Evolutionary conservation across 1,284 basidiomycete species (phyloP).

Genomic region (Ganoderma meredithae): DNA sequence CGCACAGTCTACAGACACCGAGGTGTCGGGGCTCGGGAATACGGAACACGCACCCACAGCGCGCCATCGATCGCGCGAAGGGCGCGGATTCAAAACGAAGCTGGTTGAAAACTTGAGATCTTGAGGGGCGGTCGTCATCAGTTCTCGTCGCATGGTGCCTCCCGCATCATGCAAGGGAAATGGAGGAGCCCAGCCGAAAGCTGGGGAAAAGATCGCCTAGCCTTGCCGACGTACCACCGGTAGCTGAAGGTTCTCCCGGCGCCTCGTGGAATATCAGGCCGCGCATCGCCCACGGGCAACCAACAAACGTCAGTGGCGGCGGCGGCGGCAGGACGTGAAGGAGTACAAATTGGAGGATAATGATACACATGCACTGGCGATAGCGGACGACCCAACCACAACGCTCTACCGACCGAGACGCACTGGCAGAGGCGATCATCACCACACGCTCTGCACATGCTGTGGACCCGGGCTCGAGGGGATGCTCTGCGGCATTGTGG

Average conservation of each 20-base stretch:
- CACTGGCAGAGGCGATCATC: constrained; percentile 7
- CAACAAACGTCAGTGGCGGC: neutral
- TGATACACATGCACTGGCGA: constrained; percentile 4
- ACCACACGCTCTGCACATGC: constrained; percentile 46
- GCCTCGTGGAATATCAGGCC: neutral
- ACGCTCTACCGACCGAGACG: constrained; percentile 3
- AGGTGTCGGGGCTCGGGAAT: neutral
- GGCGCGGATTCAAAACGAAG: neutral
- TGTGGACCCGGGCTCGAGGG: constrained; percentile 45
- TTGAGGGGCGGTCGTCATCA: neutral
- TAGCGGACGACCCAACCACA: neutral
- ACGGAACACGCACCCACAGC: neutral
- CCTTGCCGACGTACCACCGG: neutral
- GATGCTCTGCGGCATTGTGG: constrained; percentile 56
- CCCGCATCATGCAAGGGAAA: neutral
- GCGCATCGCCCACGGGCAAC: neutral
- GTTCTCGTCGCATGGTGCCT: neutral
- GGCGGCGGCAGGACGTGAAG: neutral
- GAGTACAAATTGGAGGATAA: neutral
- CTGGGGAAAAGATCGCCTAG: neutral
- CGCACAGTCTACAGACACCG: neutral
- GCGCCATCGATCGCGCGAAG: neutral
- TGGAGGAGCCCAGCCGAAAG: neutral
- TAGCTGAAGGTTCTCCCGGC: neutral
- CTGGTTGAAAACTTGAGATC: too few relatives aligned